These are phyloP conservation scores for Entomortierella beljakovae DNA, from an alignment of 192 early-diverging fungal species.

Conservation along the genomic window DNA sequence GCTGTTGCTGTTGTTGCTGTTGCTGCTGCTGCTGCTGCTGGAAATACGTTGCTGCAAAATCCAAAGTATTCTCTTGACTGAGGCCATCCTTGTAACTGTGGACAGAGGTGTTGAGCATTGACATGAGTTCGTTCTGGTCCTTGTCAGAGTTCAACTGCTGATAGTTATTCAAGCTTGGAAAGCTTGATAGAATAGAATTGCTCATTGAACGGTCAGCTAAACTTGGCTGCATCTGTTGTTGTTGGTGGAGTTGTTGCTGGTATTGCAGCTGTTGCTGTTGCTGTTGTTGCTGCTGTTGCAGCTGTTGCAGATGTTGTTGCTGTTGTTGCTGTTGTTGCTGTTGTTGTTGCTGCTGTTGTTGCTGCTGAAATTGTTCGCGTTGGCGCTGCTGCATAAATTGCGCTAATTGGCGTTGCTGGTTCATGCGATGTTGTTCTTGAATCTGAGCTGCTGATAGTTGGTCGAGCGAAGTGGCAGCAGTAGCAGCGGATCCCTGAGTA, in stretches of 20 bases:
- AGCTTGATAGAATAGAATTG: slow-evolving; percentile 30
- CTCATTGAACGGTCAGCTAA: neutral
- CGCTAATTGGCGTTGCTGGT: slow-evolving; percentile 41
- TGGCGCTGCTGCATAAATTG: slow-evolving; percentile 31
- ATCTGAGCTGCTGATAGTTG: slow-evolving; percentile 35
- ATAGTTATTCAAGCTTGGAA: slow-evolving; percentile 40
- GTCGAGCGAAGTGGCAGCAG: slow-evolving; percentile 10
- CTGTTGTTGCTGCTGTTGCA: slow-evolving; percentile 7
- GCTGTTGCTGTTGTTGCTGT: slow-evolving; percentile 31
- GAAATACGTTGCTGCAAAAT: slow-evolving; percentile 36
- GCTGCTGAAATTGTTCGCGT: slow-evolving; percentile 24
- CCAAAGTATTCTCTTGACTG: slow-evolving; percentile 36
- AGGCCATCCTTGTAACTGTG: slow-evolving; percentile 42
- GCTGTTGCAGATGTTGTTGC: slow-evolving; percentile 5
- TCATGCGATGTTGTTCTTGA: slow-evolving; percentile 45
- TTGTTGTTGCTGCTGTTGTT: slow-evolving; percentile 25
- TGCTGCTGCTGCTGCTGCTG: slow-evolving; percentile 42
- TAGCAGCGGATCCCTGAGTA: slow-evolving; percentile 2
- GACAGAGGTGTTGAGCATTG: slow-evolving; percentile 39
- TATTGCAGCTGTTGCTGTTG: slow-evolving; percentile 8
- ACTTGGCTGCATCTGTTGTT: slow-evolving; percentile 23
- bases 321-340: slow-evolving; percentile 16
- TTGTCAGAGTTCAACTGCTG: slow-evolving; percentile 49
- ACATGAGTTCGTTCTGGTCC: slow-evolving; percentile 45
- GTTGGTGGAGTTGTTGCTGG: neutral